phyloP scores from a whole-genome alignment of 2,329 filamentous ascomycete species.

The Phialophora chinensis region DNA sequence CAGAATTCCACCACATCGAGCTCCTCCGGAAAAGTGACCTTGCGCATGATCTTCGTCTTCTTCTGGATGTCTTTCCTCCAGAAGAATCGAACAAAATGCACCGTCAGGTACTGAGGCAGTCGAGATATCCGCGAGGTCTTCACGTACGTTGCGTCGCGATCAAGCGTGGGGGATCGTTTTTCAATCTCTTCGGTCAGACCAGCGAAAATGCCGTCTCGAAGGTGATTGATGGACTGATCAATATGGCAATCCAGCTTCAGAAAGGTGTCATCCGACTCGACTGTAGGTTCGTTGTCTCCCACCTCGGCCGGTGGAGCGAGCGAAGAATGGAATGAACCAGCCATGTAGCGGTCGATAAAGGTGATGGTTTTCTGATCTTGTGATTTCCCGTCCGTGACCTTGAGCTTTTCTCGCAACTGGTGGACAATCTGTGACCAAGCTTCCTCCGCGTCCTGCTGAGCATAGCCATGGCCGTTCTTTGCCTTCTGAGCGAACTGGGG shows the following conservation, averaged over 20 bases:
- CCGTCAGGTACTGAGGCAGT: slow-evolving; percentile 90
- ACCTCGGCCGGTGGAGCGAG: slow-evolving; percentile 79
- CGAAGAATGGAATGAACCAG: slow-evolving; percentile 76
- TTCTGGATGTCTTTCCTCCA: slow-evolving; percentile 96
- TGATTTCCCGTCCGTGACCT: slow-evolving; percentile 54
- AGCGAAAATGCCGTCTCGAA: slow-evolving; percentile 83
- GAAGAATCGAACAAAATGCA: slow-evolving; percentile 98
- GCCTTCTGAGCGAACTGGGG: slow-evolving; percentile 93
- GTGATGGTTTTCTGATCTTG: slow-evolving; percentile 61
- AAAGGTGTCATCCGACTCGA: slow-evolving; percentile 74
- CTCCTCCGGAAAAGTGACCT: slow-evolving; percentile 94
- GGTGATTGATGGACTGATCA: slow-evolving; percentile 81
- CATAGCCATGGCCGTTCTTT: slow-evolving; percentile 80
- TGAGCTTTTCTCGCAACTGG: slow-evolving; percentile 79
- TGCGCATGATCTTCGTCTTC: slow-evolving; percentile 99
- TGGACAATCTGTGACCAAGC: slow-evolving; percentile 95
- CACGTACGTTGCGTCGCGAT: slow-evolving; percentile 81
- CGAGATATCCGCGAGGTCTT: slow-evolving; percentile 90
- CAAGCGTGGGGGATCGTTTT: slow-evolving; percentile 80
- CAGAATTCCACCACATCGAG: slow-evolving; percentile 94
- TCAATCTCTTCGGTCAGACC: slow-evolving; percentile 87
- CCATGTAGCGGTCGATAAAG: slow-evolving; percentile 90
- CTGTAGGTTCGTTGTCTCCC: slow-evolving; percentile 73
- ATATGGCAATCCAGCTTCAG: slow-evolving; percentile 97
- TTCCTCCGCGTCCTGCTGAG: slow-evolving; percentile 98